phyloP scores from a whole-genome alignment of 306 rosid species.

The Lablab purpureus region DNA sequence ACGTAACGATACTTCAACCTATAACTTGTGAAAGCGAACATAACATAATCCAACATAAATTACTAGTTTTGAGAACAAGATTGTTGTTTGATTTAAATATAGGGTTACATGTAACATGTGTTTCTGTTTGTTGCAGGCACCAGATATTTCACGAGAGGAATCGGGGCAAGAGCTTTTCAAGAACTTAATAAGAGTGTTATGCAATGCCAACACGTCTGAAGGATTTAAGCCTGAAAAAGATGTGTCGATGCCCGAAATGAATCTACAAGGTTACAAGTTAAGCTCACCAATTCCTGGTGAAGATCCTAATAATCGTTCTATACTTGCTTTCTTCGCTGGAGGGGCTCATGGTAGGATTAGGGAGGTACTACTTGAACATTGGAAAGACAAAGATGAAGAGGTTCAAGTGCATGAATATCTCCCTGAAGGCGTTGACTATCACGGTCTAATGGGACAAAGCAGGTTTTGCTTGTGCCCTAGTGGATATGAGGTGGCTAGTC shows the following conservation, averaged over 20 bases:
- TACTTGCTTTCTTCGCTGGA: conserved; percentile 81
- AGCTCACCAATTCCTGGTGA: conserved; percentile 28
- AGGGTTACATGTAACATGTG: not conserved
- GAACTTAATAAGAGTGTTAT: conserved; percentile 64
- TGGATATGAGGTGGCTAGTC: conserved; percentile 88
- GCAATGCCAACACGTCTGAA: conserved; percentile 78
- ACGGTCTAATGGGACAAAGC: conserved; percentile 52
- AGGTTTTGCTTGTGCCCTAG: conserved; percentile 85
- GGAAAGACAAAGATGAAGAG: conserved; percentile 71
- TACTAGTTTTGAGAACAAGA: too few relatives aligned
- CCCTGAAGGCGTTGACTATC: conserved; percentile 47
- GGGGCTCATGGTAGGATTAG: conserved; percentile 72
- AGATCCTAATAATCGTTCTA: conserved; percentile 45
- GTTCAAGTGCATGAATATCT: conserved; percentile 70
- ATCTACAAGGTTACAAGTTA: conserved; percentile 45
- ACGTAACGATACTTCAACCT: not conserved
- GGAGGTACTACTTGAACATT: conserved; percentile 48
- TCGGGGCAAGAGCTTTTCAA: conserved; percentile 51
- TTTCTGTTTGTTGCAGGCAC: conserved; percentile 58
- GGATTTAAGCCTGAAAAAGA: conserved; percentile 66
- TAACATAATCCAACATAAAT: not conserved
- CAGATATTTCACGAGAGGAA: conserved; percentile 58
- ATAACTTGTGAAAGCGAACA: too few relatives aligned
- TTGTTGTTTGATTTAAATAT: too few relatives aligned
- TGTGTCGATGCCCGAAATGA: conserved; percentile 71